These are phyloP conservation scores for Alternaria tenuissima DNA, from an alignment of 2,329 filamentous ascomycete species.

Conservation along the genomic window DNA sequence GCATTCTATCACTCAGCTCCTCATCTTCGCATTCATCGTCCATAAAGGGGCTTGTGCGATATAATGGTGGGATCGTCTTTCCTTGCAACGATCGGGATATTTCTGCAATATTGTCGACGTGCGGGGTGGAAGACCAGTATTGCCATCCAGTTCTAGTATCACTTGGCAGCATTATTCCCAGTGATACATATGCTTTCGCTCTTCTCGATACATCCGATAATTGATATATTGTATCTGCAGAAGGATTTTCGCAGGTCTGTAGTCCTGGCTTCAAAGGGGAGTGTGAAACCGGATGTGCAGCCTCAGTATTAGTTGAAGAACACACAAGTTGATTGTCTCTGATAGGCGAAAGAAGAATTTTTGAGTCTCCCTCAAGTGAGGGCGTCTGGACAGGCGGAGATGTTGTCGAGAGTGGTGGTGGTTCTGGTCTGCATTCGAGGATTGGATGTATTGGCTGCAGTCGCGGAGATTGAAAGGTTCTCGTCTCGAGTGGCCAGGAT, in stretches of 20 bases:
- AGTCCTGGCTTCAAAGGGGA: background rate
- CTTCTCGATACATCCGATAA: constrained; percentile 29
- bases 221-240: constrained; percentile 15
- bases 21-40: constrained; percentile 29
- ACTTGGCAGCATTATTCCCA: constrained; percentile 24
- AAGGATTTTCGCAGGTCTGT: background rate
- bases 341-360: background rate
- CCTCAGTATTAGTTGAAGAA: background rate
- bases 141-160: constrained; percentile 15
- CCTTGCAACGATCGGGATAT: constrained; percentile 12
- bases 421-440: constrained; percentile 6
- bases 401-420: constrained; percentile 31
- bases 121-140: background rate
- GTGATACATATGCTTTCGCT: constrained; percentile 33
- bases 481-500: constrained; percentile 14
- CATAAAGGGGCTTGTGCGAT: constrained; percentile 19
- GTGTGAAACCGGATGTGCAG: background rate
- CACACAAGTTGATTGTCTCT: background rate
- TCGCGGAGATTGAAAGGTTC: constrained; percentile 17
- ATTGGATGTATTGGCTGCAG: constrained; percentile 34
- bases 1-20: constrained; percentile 30
- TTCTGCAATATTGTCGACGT: background rate
- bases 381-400: constrained; percentile 20
- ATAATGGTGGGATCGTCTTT: constrained; percentile 24
- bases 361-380: background rate